Conservation (phyloP, 495 filamentous ascomycete genomes). For the Tuber melanosporum region DNA sequence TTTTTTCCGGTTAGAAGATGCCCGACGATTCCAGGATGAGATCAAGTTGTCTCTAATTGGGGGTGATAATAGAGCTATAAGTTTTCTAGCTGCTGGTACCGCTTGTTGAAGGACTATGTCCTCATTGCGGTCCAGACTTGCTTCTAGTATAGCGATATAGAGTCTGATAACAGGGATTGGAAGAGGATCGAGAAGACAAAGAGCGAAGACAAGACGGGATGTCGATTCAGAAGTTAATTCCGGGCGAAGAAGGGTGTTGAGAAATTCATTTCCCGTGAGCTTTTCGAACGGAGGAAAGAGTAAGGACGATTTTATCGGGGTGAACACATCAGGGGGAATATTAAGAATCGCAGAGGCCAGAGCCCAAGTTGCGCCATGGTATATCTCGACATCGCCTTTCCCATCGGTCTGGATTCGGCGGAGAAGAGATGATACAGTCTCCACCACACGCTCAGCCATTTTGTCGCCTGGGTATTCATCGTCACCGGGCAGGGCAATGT, state of each 20-base stretch:
- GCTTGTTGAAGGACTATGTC: slow-evolving; percentile 49
- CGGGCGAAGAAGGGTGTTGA: slow-evolving; percentile 50
- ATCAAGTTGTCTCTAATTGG: slow-evolving; percentile 23
- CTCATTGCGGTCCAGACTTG: slow-evolving; percentile 47
- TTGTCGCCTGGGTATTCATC: neutral
- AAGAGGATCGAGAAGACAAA: slow-evolving; percentile 37
- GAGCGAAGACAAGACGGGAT: slow-evolving; percentile 51
- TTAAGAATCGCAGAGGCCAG: slow-evolving; percentile 15
- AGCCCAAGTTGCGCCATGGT: slow-evolving; percentile 34
- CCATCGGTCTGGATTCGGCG: slow-evolving; percentile 31
- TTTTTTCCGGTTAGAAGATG: slow-evolving; percentile 12
- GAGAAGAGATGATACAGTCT: slow-evolving; percentile 33
- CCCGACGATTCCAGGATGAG: slow-evolving; percentile 22
- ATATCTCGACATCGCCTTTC: slow-evolving; percentile 32
- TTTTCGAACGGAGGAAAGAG: slow-evolving; percentile 27
- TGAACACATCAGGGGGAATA: neutral
- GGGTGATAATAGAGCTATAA: slow-evolving; percentile 45
- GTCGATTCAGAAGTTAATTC: slow-evolving; percentile 63
- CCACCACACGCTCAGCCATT: neutral
- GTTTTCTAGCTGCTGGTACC: slow-evolving; percentile 46
- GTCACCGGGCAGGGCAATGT: slow-evolving; percentile 20
- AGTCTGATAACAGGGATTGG: slow-evolving; percentile 20
- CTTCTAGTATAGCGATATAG: slow-evolving; percentile 43
- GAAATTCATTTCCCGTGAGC: slow-evolving; percentile 35
- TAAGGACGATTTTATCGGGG: slow-evolving; percentile 7